These are phyloP conservation scores for Tritrichomonas foetus DNA, from an alignment of 208 protist species.

Conservation along the genomic window DNA sequence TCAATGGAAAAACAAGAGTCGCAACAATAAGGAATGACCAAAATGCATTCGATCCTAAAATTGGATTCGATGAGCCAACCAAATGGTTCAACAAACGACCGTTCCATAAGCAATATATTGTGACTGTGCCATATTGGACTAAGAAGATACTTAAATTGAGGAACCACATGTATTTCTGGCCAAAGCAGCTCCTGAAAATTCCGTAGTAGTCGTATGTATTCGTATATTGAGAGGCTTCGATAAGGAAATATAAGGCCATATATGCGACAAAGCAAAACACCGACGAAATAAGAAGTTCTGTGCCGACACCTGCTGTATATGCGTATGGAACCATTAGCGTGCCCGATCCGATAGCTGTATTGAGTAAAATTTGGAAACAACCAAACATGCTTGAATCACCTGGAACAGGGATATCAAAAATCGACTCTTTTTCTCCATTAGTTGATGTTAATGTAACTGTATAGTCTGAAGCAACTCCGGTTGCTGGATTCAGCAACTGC, in stretches of 20 bases:
- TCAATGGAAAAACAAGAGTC: not conserved
- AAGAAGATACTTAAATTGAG: not conserved
- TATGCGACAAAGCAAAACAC: not conserved
- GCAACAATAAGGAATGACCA: not conserved
- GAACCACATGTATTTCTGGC: not conserved
- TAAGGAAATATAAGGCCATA: not conserved
- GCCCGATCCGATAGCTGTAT: slow-evolving; percentile 30
- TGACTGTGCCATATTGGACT: not conserved
- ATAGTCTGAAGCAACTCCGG: not conserved
- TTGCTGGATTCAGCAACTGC: not conserved
- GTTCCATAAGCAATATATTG: slow-evolving; percentile 5
- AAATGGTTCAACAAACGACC: not conserved
- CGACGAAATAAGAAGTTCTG: not conserved
- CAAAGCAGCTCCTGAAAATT: not conserved
- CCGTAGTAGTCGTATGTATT: not conserved
- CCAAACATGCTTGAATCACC: not conserved
- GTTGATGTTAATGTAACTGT: not conserved
- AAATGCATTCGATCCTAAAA: not conserved
- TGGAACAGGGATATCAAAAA: not conserved
- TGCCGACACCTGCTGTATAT: not conserved
- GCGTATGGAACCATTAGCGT: slow-evolving; percentile 8
- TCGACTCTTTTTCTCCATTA: not conserved
- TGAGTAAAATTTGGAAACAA: not conserved
- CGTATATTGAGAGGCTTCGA: not conserved
- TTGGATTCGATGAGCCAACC: not conserved